Evolutionary conservation across 2,329 filamentous ascomycete genomes (phyloP), one percentile per base, ranked within the genome.

Genomic region (Pseudodiploospora longispora): DNA sequence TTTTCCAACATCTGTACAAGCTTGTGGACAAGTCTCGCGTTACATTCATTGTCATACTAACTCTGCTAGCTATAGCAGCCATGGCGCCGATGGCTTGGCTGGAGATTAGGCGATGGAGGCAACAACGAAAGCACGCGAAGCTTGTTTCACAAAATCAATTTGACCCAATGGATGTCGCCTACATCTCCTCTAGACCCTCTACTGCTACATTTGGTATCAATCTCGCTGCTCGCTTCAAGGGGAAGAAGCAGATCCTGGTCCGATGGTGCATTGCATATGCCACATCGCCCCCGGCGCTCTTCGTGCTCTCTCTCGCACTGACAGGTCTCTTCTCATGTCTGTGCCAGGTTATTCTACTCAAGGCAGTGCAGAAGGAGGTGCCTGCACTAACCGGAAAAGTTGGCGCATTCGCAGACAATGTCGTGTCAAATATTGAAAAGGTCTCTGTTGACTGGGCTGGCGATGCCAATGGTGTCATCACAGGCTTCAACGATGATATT

Each of bases 211-310:
- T 76, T 29, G 91, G 90, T 35, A 76, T 95, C 60, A 83, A 77
- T 64, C 54, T 86, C 19, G 79, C 85, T 6, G 75, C 75, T 41
- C 74, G 70, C 46, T 81, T 91, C 65, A 77, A 76, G 42, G 64
- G 77, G 63, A 67, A 83, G 53, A 75, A 78, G 41, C 83, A 88
- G 61, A 77, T 86, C 38, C 74, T 95, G 36, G 74, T 82, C 7
- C 81, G 90, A 49, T 96, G 90, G 89, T 79, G 80, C 42, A 71
- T 93, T 50, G 86, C 90, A 6, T 96, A 96, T 60, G 82, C 82
- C n/a, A 95, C 89, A 0, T 89, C 89, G 1, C 67, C 84, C 0
- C 80, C 87, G 0, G 90, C 89, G 12, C 70, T 96, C n/a, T 90
- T 96, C 56, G 78, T 96, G 5, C 75, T 96, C 6, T 83, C 84